Evolutionary conservation across 331 rosid species (phyloP).

Genomic region (Stylosanthes scabra): DNA sequence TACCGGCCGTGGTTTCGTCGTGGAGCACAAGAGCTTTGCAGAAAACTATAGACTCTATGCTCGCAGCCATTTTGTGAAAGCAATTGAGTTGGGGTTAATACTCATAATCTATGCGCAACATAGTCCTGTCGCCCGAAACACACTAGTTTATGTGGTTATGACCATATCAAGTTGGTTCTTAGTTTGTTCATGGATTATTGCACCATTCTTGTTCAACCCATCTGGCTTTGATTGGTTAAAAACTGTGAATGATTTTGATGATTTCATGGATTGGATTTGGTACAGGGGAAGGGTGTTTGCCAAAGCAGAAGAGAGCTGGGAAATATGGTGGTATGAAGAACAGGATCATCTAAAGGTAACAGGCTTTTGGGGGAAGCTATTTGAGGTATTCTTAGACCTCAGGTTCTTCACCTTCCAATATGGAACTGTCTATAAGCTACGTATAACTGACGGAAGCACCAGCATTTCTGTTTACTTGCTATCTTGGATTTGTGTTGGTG

Average conservation of each 20-base stretch:
- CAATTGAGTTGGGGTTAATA: slow-evolving; percentile 84
- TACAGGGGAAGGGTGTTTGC: slow-evolving; percentile 77
- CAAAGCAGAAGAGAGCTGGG: slow-evolving; percentile 96
- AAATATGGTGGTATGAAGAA: slow-evolving; percentile 97
- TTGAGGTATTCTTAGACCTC: slow-evolving; percentile 78
- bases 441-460: slow-evolving; percentile 72
- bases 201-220: slow-evolving; percentile 88
- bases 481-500: slow-evolving; percentile 77
- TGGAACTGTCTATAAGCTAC: slow-evolving; percentile 78
- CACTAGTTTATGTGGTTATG: slow-evolving; percentile 79
- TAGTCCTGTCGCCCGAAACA: slow-evolving; percentile 61
- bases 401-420: slow-evolving; percentile 88
- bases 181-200: slow-evolving; percentile 80
- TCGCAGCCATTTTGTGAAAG: slow-evolving; percentile 94
- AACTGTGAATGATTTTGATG: slow-evolving; percentile 84
- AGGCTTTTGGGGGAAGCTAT: slow-evolving; percentile 78
- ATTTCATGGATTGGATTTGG: slow-evolving; percentile 92
- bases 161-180: slow-evolving; percentile 85
- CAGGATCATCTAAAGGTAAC: slow-evolving; percentile 83
- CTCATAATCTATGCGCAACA: slow-evolving; percentile 70
- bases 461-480: slow-evolving; percentile 74
- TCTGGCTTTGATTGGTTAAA: slow-evolving; percentile 94
- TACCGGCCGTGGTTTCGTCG: slow-evolving; percentile 95
- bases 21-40: slow-evolving; percentile 85
- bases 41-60: slow-evolving; percentile 90